Conservation (phyloP, 2,329 filamentous ascomycete genomes). For the Fusarium succisae region DNA sequence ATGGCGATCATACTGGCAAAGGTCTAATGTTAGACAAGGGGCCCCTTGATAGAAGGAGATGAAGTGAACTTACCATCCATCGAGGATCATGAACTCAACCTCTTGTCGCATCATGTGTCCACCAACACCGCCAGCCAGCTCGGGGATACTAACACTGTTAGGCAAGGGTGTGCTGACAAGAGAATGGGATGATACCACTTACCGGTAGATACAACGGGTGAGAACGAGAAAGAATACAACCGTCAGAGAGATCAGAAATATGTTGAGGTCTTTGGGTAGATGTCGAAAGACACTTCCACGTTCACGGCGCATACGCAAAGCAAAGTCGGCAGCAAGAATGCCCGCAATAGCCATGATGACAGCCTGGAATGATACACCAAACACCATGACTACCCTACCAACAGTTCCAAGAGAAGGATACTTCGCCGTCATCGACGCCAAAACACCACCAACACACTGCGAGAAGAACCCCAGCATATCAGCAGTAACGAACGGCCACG, state of each 20-base stretch:
- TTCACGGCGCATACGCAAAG: background rate
- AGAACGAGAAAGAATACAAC: background rate
- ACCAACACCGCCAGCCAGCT: background rate
- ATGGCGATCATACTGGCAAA: background rate
- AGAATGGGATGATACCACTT: rapidly evolving
- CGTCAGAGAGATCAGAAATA: background rate
- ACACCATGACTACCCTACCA: background rate
- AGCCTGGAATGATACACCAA: background rate
- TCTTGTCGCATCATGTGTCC: background rate
- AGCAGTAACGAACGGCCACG: background rate
- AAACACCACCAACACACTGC: background rate
- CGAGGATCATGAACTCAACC: background rate
- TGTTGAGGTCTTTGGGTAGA: background rate
- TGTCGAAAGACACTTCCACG: background rate
- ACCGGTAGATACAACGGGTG: background rate
- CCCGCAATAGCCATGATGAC: background rate
- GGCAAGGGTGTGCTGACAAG: rapidly evolving
- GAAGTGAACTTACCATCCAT: background rate
- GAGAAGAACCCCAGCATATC: background rate
- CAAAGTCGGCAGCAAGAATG: background rate
- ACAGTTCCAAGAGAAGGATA: background rate
- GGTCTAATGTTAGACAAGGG: rapidly evolving
- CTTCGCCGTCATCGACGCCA: background rate
- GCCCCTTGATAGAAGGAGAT: rapidly evolving
- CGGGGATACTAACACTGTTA: background rate